phyloP scores from a whole-genome alignment of 2,329 filamentous ascomycete species.

The Aureobasidium pullulans region DNA sequence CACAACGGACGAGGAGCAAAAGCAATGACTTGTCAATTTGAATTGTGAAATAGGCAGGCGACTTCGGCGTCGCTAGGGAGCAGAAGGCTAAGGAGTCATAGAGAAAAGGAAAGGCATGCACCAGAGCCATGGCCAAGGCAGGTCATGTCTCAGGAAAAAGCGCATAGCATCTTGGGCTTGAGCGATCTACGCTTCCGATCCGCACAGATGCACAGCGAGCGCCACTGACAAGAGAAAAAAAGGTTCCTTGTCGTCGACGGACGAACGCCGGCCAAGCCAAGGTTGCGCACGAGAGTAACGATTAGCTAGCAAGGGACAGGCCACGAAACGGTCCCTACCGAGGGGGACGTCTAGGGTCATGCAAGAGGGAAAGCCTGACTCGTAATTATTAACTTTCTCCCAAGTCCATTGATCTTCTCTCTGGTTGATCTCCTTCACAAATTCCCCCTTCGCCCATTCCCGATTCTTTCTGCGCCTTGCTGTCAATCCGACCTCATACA shows the following conservation, averaged over 20 bases:
- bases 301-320: no score
- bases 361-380: neutral
- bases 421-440: neutral
- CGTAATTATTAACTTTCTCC: neutral
- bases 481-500: neutral
- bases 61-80: neutral
- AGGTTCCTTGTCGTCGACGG: neutral
- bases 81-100: neutral
- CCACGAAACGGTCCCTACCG: no score
- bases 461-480: neutral
- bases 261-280: neutral
- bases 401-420: neutral
- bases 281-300: neutral
- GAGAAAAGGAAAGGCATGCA: neutral
- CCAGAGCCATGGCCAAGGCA: no score
- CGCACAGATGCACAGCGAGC: neutral
- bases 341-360: no score
- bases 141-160: neutral
- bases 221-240: neutral
- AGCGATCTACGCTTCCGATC: neutral
- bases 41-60: neutral
- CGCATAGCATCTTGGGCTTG: neutral
- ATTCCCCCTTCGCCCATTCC: neutral
- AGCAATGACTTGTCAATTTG: slow-evolving; percentile 3
- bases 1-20: neutral